Evolutionary conservation across 202 grass and related monocot genomes (phyloP), one percentile per base, ranked within the genome.

Genomic region (Setaria italica): DNA sequence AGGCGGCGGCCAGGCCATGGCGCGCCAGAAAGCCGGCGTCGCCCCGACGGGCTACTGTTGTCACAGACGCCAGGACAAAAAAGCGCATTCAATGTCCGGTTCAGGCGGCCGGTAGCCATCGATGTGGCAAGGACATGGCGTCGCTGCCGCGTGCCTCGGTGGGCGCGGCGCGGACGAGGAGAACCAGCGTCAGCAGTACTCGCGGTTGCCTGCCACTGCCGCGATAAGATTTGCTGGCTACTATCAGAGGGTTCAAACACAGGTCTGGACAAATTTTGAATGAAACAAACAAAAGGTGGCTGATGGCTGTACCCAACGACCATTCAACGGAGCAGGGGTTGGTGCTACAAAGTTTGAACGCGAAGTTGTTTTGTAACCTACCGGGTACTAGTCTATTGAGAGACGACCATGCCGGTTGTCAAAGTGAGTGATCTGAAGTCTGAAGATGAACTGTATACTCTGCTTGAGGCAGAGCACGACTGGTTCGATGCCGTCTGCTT

Each of bases 101-200:
- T 77, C 35, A 56, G 80, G 62, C 43, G 75, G 76, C 81, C 1
- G 62, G 89, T 80, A 84, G 49, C 63, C 74, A 58, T 84, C 25
- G 58, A 32, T 37, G 39, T 16, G 71, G 69, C 25, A 81, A 76
- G 1, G 46, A 82, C 70, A 79, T 63, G 70, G 60, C 70, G 41
- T 49, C 34, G 81, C 81, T 39, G 37, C 37, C 37, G 37, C 4
- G 37, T 39, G 12, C 45, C 53, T 9, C n/a, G 17, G 46, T 66
- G 72, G 72, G 30, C 51, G 72, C 50, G 12, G 19, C 42, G 50
- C 16, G 9, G 4, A 21, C 12, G 69, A 11, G 67, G 10, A 47
- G 21, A 6, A 30, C 45, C 48, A 49, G n/a, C 17, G 8, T 32
- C 10, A 6, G 17, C 72, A 54, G 48, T 47, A 1, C 45, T 29